Base-by-base conservation (phyloP, 441 rosid species). In the Populus trichocarpa region DNA sequence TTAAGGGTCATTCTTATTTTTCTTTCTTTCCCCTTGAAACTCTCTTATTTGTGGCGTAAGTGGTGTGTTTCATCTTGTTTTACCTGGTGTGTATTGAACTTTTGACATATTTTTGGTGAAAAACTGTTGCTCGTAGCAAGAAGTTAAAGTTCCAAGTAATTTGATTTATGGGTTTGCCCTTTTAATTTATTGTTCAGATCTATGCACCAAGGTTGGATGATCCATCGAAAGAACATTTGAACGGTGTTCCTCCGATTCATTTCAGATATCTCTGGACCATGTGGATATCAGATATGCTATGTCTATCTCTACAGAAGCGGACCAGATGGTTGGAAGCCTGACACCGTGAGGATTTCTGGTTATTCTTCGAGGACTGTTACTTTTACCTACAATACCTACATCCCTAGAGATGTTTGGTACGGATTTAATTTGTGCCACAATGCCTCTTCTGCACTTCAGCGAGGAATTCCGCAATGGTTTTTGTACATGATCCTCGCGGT, bases 271-370 rank as follows among this genome's bases (percentile, higher is more conserved):
- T 36, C 73, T 2, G 96, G 98, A 50, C 98, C 89, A 5, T 92
- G 94, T 77, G 83, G 85, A 0, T 83, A 86, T 76, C 92, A 90
- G 75, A 77, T 92, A 7, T 94, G 97, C 73, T 89, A 84, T 75
- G 78, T 88, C 3, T 91, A 84, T 79, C 71, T 94, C 66, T 82
- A 90, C 80, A 81, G 89, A 74, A 79, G 73, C 1, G 94, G 98
- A 69, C 72, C 85, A 0, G 93, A 94, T 57, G 96, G 91, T 33
- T 93, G 96, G 94, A 83, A 83, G 70, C 96, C 96, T 2, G 88
- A 77, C 74, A 78, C 77, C 12, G 85, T 93, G 66, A 86, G 79
- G 65, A 81, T 93, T 68, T 85, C 78, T 53, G 88, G 93, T 20
- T 78, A 87, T 50, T 71, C 1, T 53, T 75, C 91, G 1, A 85